Percentiles rank a stretch among this genome's conserved stretches.
These are phyloP conservation scores for Annulohypoxylon nitens DNA, from an alignment of 495 filamentous ascomycete species.

Conservation along the genomic window DNA sequence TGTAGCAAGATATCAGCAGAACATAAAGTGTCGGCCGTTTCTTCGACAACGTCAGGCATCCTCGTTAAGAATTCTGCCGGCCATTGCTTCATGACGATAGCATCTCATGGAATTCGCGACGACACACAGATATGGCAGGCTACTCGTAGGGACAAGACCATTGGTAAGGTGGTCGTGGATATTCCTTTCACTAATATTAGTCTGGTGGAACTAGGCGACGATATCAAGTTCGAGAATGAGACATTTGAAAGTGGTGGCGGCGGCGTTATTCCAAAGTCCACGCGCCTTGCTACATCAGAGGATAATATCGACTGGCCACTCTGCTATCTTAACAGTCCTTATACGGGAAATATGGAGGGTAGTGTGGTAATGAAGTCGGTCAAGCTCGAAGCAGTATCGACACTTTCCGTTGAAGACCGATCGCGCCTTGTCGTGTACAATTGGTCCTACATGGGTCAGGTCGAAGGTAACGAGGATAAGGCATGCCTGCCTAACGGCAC, in stretches of 20 bases:
- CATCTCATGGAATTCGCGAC: not conserved
- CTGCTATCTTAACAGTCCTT: not conserved
- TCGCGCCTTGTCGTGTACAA: not conserved
- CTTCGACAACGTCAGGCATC: not conserved
- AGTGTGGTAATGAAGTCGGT: not conserved
- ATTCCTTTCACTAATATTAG: not conserved
- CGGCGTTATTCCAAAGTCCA: not conserved
- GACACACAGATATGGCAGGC: not conserved
- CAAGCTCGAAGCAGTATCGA: not conserved
- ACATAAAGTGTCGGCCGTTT: not conserved
- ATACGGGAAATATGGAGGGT: not conserved
- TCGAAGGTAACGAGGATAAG: not conserved
- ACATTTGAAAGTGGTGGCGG: not conserved
- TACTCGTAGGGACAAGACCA: not conserved
- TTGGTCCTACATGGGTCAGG: conserved; percentile 2
- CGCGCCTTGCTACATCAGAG: not conserved
- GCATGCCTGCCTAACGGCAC: not conserved
- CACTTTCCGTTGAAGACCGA: not conserved
- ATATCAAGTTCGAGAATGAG: not conserved
- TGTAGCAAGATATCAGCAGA: not conserved
- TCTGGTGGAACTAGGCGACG: not conserved
- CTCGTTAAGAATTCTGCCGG: not conserved
- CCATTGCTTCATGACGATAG: not conserved
- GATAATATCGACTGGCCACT: not conserved
- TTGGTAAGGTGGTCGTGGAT: not conserved